Base-by-base conservation (phyloP, 2,329 filamentous ascomycete species). In the Westerdykella sp. region DNA sequence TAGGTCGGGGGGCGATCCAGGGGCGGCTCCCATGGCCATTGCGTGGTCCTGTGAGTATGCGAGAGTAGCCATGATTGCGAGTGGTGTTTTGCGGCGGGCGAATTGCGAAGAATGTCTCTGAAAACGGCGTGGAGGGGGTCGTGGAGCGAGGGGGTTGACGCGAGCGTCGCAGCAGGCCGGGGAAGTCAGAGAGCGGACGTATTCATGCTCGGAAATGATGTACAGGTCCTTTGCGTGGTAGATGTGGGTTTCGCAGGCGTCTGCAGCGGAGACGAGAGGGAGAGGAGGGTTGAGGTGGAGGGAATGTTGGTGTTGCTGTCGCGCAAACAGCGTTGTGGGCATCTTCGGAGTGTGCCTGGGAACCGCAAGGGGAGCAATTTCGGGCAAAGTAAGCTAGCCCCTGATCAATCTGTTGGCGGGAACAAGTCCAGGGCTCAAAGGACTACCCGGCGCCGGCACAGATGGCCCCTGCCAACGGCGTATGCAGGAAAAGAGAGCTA, bases 1-100 rank as follows among this genome's bases (percentile, higher is more conserved):
- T 70, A 95, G 81, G 58, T 87, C 86, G 48, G 85, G 85, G 45
- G 84, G 84, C 52, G 85, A 87, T 65, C 77, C 79, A 37, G 83
- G 82, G 47, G 68, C 72, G 43, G 69, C 73, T 61, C 62, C 64
- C 43, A 70, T 56, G 32, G 50, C 49, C 40, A 56, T 50, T 45
- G 47, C 51, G 34, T 51, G 47, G 47, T 57, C 52, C 30, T 55
- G 52, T 35, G 55, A 43, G 44, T 62, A 62, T 23, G 54, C 54
- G 51, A 67, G 54, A 37, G 62, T 54, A 28, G 63, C 59, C 64
- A 68, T 67, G 53, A 65, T 62, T 43, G 62, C 55, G 37, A 63
- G 60, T n/a, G 61, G 59, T 13, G 42, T 46, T 44, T 53, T 50
- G 44, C 50, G 55, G 14, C 46, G 49, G 38, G 45, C 40, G 15